A percentile compares a stretch with the other conserved stretches of the same genome.
Evolutionary conservation across 768 basidiomycete genomes (phyloP).

Genomic region (Tricholoma bakamatsutake): DNA sequence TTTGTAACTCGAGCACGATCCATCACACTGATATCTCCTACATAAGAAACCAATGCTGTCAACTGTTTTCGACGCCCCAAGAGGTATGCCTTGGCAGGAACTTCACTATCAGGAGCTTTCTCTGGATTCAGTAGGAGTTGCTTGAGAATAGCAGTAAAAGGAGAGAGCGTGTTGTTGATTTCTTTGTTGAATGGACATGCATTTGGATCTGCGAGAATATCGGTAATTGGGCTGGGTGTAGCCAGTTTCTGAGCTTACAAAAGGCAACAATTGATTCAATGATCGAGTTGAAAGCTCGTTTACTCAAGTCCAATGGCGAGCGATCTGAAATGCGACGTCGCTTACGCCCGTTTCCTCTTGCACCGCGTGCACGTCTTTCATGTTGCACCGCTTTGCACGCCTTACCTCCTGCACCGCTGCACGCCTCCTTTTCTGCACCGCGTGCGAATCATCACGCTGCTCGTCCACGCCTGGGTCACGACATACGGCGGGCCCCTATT

Average conservation of each 20-base stretch:
- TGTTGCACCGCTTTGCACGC: neutral
- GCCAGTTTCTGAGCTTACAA: slow-evolving; percentile 22
- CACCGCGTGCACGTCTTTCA: no score
- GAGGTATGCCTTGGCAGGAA: slow-evolving; percentile 17
- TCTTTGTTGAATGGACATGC: slow-evolving; percentile 14
- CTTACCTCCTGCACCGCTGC: no score
- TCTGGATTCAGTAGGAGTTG: slow-evolving; percentile 7
- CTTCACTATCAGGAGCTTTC: neutral
- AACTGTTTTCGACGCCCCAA: neutral
- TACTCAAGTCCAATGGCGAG: no score
- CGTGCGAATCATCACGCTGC: no score
- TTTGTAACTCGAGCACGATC: slow-evolving; percentile 19
- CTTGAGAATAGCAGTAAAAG: slow-evolving; percentile 6
- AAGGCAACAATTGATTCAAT: neutral
- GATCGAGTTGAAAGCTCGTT: no score
- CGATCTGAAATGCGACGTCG: no score
- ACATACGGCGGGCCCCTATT: neutral
- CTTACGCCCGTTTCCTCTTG: no score
- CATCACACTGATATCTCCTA: slow-evolving; percentile 9
- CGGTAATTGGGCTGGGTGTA: slow-evolving; percentile 14
- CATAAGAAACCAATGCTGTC: slow-evolving; percentile 12
- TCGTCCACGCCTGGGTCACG: neutral
- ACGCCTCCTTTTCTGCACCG: no score
- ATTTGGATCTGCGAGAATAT: slow-evolving; percentile 18
- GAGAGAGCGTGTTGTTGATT: slow-evolving; percentile 11